Base-by-base conservation (phyloP, 352 stramenopile species). In the Globisporangium apiculatum region DNA sequence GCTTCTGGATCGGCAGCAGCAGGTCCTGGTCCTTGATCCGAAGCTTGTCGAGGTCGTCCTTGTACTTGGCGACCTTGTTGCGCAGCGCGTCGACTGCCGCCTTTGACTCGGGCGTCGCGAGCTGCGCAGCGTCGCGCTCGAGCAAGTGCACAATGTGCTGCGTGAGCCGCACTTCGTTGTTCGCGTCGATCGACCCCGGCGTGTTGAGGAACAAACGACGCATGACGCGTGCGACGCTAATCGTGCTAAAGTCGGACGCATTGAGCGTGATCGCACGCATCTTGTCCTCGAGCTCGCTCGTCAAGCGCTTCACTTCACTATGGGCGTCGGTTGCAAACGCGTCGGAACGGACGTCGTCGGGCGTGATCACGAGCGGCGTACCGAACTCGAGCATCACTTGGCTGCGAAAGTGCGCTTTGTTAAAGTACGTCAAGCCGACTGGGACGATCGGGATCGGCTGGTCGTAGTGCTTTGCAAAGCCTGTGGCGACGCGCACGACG, bases 381-480 rank as follows among this genome's bases (percentile, higher is more conserved):
- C 81, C 81, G 50, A 91, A 91, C 55, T 91, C 81, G 43, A 91
- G 46, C 66, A 77, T 74, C 54, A 89, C 72, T 60, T 88, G 73
- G 56, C 77, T 85, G 46, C 81, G 73, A 58, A 91, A 91, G 53
- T 79, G 80, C 48, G 88, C 75, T 64, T 91, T 91, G 63, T 88
- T 91, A 66, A 91, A 91, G 65, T 91, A 91, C 54, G 78, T 91
- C 47, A 91, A 67, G 2, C 81, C 81, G 1, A 91, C 58, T 0
- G 81, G 81, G 31, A 91, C 64, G 57, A 91, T 83, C 40, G 78
- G 75, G 45, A 91, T 86, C 14, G 77, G 65, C 40, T 80, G 76
- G 58, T 88, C 71, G 64, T 88, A 85, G 17, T 82, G 62, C 62
- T 84, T 83, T 11, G 62, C 79, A 42, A 91, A 91, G 47, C 81